Evolutionary conservation across 139 green algal species (phyloP), one percentile per base, ranked within the genome.

Genomic region (Coelastrella sp.): DNA sequence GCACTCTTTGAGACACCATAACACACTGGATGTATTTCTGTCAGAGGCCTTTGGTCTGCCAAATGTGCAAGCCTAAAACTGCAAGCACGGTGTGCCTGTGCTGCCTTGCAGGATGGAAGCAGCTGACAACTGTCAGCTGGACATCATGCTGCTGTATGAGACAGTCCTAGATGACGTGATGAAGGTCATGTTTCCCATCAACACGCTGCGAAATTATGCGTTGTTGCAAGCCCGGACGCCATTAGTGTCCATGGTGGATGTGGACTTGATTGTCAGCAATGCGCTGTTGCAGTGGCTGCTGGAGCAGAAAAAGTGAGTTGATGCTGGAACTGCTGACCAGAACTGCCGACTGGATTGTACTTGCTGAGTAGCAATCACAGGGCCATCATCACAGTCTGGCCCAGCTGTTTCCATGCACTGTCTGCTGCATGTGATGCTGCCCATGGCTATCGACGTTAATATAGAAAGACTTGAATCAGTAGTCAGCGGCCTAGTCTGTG

Each of bases 211-310:
- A 16, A 94, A 95, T 74, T 87, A 91, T 10, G 93, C 91, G 10
- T 56, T 95, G 87, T 83, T 95, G 83, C 76, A 91, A 23, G 87
- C 87, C 1, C 11, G 76, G 60, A 94, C 89, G 5, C 87, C 87
- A 61, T 85, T 95, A 88, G 89, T 93, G 76, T 90, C 90, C 73
- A 93, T 95, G 92, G 85, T 93, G 56, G 93, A 95, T 66, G 92
- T 93, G 58, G 93, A 95, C 84, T 84, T 95, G 71, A 87, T 93
- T 58, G 82, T 93, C 66, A 86, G 60, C 5, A 88, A 71, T 65
- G 73, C 84, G 73, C 54, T 93, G 85, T 68, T 84, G 79, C 58
- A 91, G 61, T 85, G 47, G 65, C 74, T 83, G 78, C 58, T 60
- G 54, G 56, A 56, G 6, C 17, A 71, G 20, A 92, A 86, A 23